Conservation (phyloP, 1,139 yeast species). For the Geotrichum bryndzae region DNA sequence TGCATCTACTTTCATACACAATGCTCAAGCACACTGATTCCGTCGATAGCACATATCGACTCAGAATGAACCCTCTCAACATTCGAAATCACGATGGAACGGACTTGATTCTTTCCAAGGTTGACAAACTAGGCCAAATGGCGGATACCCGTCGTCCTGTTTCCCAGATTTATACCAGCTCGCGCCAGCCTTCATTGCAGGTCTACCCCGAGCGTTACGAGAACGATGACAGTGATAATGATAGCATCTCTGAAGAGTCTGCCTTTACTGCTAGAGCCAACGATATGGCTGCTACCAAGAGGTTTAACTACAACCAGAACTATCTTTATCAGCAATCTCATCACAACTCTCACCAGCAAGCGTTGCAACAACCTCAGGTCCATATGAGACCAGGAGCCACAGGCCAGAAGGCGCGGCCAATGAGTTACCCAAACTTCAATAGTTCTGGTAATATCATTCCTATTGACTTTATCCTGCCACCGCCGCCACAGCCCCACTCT, state of each 20-base stretch:
- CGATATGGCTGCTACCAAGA: neutral
- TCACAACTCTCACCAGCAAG: neutral
- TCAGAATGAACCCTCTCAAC: conserved; percentile 12
- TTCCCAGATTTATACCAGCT: conserved; percentile 10
- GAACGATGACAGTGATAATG: conserved; percentile 12
- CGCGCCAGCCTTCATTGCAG: neutral
- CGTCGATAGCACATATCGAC: conserved; percentile 14
- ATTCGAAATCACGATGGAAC: conserved; percentile 14
- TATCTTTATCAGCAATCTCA: neutral
- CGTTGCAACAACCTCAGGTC: neutral
- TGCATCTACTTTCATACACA: neutral
- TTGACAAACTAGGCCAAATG: conserved; percentile 15
- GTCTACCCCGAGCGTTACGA: neutral
- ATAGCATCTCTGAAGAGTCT: conserved; percentile 13
- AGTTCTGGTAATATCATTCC: conserved; percentile 1
- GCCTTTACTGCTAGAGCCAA: neutral
- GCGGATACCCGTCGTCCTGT: conserved; percentile 10
- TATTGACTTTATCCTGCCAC: neutral
- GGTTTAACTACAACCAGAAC: neutral
- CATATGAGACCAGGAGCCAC: neutral
- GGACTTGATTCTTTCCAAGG: conserved; percentile 14
- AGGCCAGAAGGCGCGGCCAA: conserved; percentile 7
- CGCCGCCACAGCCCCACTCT: neutral
- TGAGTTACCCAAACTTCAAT: conserved; percentile 11
- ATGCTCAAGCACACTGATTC: conserved; percentile 13